Base-by-base conservation (phyloP, 139 green algal genomes). In the Spirogloea muscicola region DNA sequence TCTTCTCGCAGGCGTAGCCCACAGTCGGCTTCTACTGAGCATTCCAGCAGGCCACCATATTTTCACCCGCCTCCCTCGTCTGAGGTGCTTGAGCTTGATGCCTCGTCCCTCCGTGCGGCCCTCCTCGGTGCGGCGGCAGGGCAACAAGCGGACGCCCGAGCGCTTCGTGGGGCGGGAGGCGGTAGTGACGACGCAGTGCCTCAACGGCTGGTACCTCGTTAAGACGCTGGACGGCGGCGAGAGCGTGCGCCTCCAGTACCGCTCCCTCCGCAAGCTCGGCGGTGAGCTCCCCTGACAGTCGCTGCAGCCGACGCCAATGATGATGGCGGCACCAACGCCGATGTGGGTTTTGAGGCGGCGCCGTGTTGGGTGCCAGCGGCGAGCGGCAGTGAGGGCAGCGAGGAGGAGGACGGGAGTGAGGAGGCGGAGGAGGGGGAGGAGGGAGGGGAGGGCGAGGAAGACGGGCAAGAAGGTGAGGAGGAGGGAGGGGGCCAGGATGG, bases 191-290 rank as follows among this genome's bases (percentile, higher is more conserved):
- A 42, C n/a, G 7, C 25, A 59, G 66, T 41, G 66, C 37, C 66
- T 75, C 48, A 75, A 75, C 29, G 66, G 66, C 9, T 75, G 66
- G 66, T 75, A 75, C 66, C 4, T 5, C 59, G 68, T 76, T 36
- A 33, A 33, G 4, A 74, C 65, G 1, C 16, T 68, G 5, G 49
- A 76, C 27, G 49, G 25, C n/a, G 37, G 18, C n/a, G 67, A 76
- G 5, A 34, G 49, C 18, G 49, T 68, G 52, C 67, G 67, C n/a
- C 55, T 76, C 33, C 67, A 76, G 67, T 76, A 76, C 55, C 67
- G 67, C 3, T 76, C 67, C 2, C 67, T 76, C 44, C 49, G 66
- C 27, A 74, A 74, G n/a, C 21, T 67, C 13, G 55, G 55, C 10
- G 55, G 29, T 33, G 55, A 16, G 27, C 13, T 10, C 55, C 55